phyloP scores from a whole-genome alignment of 257 asterid genomes.

The Nicotiana sylvestris region DNA sequence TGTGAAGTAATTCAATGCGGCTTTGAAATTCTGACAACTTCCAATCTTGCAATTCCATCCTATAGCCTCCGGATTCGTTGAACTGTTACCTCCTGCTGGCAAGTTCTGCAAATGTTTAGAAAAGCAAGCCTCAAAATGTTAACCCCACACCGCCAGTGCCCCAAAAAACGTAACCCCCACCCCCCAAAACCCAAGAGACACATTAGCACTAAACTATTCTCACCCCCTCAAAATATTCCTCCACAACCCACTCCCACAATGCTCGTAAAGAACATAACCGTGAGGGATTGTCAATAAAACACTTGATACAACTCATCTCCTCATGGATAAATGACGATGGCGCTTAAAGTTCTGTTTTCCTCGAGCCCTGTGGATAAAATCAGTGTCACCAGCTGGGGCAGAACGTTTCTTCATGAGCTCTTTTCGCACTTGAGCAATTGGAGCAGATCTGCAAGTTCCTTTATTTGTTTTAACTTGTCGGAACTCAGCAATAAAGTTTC shows the following conservation, averaged over 20 bases:
- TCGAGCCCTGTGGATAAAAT: background rate
- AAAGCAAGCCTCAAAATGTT: background rate
- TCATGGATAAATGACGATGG: background rate
- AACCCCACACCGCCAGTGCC: background rate
- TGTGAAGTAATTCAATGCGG: background rate
- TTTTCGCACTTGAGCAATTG: background rate
- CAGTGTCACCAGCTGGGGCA: background rate
- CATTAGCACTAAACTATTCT: background rate
- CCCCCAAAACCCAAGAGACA: background rate
- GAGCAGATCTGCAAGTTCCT: background rate
- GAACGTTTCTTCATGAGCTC: constrained; percentile 8
- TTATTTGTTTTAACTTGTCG: background rate
- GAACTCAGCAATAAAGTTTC: background rate
- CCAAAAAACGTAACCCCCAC: background rate
- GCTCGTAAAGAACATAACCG: background rate
- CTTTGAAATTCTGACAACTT: background rate
- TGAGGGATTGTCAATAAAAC: background rate
- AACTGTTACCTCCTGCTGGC: background rate
- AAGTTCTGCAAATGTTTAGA: background rate
- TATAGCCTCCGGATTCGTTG: background rate
- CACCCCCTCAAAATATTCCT: background rate
- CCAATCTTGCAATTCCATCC: background rate
- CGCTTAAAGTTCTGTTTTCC: constrained; percentile 3
- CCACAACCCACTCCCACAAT: background rate
- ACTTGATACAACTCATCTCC: constrained; percentile 1